These are phyloP conservation scores for Puccinia triticina DNA, from an alignment of 1,284 basidiomycete genomes.

Conservation along the genomic window DNA sequence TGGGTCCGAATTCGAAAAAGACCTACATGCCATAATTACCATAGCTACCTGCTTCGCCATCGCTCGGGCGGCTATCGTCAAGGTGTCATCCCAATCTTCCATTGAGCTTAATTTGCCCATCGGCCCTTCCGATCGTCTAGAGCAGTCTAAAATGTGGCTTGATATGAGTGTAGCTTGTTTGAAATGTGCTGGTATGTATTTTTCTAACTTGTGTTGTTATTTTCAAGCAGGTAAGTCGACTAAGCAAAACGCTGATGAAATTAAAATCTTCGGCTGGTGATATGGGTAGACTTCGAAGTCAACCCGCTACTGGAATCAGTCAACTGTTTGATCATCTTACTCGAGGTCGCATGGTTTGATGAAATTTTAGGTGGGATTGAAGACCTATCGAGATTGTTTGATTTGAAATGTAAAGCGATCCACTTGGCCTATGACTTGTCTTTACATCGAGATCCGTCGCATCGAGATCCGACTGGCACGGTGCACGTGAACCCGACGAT, in stretches of 20 bases:
- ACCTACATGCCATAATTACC: constrained; percentile 16
- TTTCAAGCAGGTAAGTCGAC: background rate
- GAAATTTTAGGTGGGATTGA: constrained; percentile 37
- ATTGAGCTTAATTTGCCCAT: constrained; percentile 22
- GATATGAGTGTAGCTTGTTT: constrained; percentile 45
- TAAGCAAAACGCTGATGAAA: background rate
- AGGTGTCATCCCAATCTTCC: constrained; percentile 10
- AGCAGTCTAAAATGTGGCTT: constrained; percentile 42
- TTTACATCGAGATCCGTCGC: constrained; percentile 47
- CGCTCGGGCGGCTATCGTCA: constrained; percentile 35
- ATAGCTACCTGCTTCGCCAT: constrained; percentile 48
- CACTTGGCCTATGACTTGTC: constrained; percentile 40
- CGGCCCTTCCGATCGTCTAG: constrained; percentile 7
- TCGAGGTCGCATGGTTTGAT: constrained; percentile 50
- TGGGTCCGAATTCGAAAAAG: constrained; percentile 14
- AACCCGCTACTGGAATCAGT: constrained; percentile 39
- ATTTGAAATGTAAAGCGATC: constrained; percentile 50
- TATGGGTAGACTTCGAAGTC: constrained; percentile 39
- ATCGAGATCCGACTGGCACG: constrained; percentile 33
- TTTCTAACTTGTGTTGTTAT: background rate
- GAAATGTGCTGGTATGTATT: constrained; percentile 43
- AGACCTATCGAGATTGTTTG: constrained; percentile 31
- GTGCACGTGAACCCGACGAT: constrained; percentile 20
- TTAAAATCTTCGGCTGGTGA: background rate
- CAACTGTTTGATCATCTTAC: constrained; percentile 40